These are phyloP conservation scores for Metarhizium sp. DNA, from an alignment of 2,329 filamentous ascomycete species.

Conservation along the genomic window DNA sequence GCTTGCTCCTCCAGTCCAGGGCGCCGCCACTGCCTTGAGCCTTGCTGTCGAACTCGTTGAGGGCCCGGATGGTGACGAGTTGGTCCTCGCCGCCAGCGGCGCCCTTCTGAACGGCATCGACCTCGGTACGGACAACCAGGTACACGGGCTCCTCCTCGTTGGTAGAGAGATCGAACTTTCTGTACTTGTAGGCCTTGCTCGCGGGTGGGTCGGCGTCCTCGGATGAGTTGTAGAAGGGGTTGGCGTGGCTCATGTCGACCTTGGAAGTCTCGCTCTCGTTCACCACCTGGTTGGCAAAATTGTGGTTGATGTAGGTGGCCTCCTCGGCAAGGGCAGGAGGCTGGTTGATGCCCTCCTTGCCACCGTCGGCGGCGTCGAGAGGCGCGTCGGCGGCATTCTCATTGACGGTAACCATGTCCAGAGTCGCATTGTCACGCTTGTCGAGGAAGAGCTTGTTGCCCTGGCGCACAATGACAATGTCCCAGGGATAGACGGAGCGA, in stretches of 20 bases:
- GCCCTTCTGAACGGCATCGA: slow-evolving; percentile 95
- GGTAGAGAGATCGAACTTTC: slow-evolving; percentile 88
- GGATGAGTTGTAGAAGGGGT: slow-evolving; percentile 93
- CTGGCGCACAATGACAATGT: slow-evolving; percentile 87
- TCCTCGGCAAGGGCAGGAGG: slow-evolving; percentile 89
- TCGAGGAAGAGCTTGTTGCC: slow-evolving; percentile 97
- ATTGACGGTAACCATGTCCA: slow-evolving; percentile 98
- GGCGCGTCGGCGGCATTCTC: slow-evolving; percentile 96
- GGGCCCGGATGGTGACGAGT: slow-evolving; percentile 82
- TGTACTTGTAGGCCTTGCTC: slow-evolving; percentile 97
- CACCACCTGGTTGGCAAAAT: slow-evolving; percentile 95
- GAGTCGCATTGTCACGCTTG: slow-evolving; percentile 89
- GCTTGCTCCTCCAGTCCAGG: slow-evolving; percentile 93
- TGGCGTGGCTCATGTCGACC: slow-evolving; percentile 76
- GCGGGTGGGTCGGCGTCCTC: slow-evolving; percentile 91
- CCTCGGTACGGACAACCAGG: slow-evolving; percentile 86
- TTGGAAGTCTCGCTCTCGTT: slow-evolving; percentile 70
- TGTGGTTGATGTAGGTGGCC: slow-evolving; percentile 99
- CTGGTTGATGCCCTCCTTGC: slow-evolving; percentile 92
- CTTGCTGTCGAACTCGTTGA: slow-evolving; percentile 99
- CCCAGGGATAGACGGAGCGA: slow-evolving; percentile 96
- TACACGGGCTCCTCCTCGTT: slow-evolving; percentile 92
- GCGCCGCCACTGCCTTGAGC: slow-evolving; percentile 91
- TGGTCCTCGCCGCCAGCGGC: slow-evolving; percentile 86
- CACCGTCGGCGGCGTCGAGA: slow-evolving; percentile 80